Evolutionary conservation across 352 stramenopile species (phyloP).

Genomic region (Globisporangium irregulare): DNA sequence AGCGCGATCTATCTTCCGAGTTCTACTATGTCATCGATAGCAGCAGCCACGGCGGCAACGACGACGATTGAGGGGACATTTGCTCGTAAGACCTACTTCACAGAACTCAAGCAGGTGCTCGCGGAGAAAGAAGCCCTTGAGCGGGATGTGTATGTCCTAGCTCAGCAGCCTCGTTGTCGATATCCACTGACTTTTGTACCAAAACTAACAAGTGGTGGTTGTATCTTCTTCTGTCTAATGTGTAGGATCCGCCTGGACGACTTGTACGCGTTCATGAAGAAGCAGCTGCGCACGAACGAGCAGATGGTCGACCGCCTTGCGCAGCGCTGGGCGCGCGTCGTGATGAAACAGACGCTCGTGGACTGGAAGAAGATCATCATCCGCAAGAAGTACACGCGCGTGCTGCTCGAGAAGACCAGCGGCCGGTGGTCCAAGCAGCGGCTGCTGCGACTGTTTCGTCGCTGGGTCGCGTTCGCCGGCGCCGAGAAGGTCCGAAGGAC

Average conservation of each 20-base stretch:
- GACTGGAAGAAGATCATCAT: constrained; percentile 75
- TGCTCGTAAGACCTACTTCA: constrained; percentile 47
- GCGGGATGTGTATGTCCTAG: constrained; percentile 27
- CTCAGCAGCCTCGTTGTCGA: too few species aligned
- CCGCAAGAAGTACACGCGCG: constrained; percentile 68
- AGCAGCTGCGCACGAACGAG: constrained; percentile 59
- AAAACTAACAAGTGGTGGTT: neutral
- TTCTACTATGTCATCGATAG: neutral
- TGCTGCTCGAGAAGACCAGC: constrained; percentile 59
- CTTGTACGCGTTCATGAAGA: constrained; percentile 49
- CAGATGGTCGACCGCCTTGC: constrained; percentile 60
- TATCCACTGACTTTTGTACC: neutral
- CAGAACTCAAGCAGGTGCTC: constrained; percentile 43
- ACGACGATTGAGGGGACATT: constrained; percentile 23
- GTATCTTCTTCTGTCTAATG: neutral
- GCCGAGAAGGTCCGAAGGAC: constrained; percentile 33
- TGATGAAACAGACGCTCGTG: constrained; percentile 56
- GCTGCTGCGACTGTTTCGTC: constrained; percentile 36
- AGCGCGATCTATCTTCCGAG: constrained; percentile 36
- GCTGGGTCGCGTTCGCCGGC: constrained; percentile 41
- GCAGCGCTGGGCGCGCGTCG: constrained; percentile 40
- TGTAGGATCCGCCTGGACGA: constrained; percentile 34
- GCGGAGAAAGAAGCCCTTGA: constrained; percentile 36
- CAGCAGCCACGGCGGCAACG: neutral
- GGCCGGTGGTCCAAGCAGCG: constrained; percentile 51